phyloP scores from a whole-genome alignment of 495 filamentous ascomycete genomes.

The Aspergillus cristatus region DNA sequence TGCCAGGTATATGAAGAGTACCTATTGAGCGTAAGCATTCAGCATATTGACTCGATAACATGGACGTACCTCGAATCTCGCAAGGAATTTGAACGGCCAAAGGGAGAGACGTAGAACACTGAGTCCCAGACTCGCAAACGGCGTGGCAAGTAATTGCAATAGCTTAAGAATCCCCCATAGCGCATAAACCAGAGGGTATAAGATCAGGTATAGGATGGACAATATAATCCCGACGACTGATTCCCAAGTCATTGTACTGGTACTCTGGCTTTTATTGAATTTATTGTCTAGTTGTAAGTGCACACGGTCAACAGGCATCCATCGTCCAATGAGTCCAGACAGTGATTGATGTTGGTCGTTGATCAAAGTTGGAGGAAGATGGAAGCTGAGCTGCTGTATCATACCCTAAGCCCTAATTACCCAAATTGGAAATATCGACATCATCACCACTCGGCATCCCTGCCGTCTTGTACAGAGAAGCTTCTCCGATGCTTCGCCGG shows the following conservation, averaged over 20 bases:
- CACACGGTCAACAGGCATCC: too few relatives aligned
- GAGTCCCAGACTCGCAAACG: slow-evolving; percentile 36
- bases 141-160: slow-evolving; percentile 27
- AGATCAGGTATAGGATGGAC: slow-evolving; percentile 26
- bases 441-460: slow-evolving; percentile 2
- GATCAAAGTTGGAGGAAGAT: not conserved
- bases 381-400: not conserved
- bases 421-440: not conserved
- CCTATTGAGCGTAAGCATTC: slow-evolving; percentile 33
- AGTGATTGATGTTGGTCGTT: not conserved
- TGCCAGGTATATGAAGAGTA: slow-evolving; percentile 56
- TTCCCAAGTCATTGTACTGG: slow-evolving; percentile 16
- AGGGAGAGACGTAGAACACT: slow-evolving; percentile 24
- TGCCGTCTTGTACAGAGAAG: not conserved
- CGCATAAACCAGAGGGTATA: slow-evolving; percentile 27
- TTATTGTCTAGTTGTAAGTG: too few relatives aligned
- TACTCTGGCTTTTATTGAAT: too few relatives aligned
- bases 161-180: slow-evolving; percentile 12
- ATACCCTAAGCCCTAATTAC: too few relatives aligned
- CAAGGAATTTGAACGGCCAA: slow-evolving; percentile 37
- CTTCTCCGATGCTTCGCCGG: too few relatives aligned
- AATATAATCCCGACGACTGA: slow-evolving; percentile 14
- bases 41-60: slow-evolving; percentile 3
- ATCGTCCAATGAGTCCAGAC: not conserved
- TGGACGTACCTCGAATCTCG: slow-evolving; percentile 53